These are phyloP conservation scores for Yamadazyma akitaensis DNA, from an alignment of 805 yeast genomes.

Conservation along the genomic window DNA sequence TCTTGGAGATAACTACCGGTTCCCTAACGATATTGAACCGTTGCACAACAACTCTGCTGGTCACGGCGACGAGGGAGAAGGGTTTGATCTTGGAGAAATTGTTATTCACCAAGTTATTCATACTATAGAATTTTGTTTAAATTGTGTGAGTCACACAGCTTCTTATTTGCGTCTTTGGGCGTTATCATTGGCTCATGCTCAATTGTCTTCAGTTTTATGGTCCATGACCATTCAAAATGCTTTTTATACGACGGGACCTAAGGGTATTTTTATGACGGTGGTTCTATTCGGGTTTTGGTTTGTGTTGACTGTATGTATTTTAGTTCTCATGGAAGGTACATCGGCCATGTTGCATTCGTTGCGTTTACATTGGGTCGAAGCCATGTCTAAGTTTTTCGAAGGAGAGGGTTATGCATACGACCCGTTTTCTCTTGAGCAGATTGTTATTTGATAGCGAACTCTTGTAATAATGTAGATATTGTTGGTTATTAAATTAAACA, in stretches of 20 bases:
- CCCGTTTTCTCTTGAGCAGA: conserved; percentile 51
- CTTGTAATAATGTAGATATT: neutral
- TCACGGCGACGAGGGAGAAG: conserved; percentile 34
- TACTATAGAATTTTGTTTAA: conserved; percentile 75
- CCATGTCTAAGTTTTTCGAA: conserved; percentile 75
- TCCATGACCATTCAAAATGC: conserved; percentile 68
- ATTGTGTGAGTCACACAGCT: conserved; percentile 78
- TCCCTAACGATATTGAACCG: conserved; percentile 42
- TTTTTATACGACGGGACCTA: conserved; percentile 51
- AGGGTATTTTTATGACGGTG: conserved; percentile 57
- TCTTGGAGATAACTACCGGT: conserved; percentile 19
- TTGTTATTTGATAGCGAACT: neutral
- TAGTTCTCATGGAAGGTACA: conserved; percentile 79
- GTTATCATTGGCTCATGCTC: conserved; percentile 75
- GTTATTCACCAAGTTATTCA: conserved; percentile 79
- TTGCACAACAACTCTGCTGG: conserved; percentile 32
- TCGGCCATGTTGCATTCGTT: conserved; percentile 80
- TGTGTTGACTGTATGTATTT: conserved; percentile 60
- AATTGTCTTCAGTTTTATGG: conserved; percentile 71
- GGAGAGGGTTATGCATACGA: conserved; percentile 71
- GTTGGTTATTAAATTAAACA: neutral
- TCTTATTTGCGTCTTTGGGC: conserved; percentile 80
- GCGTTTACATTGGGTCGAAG: conserved; percentile 79
- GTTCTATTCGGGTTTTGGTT: conserved; percentile 74
- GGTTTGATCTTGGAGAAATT: conserved; percentile 56